Evolutionary conservation across 441 rosid species (phyloP).

Genomic region (Erodium moschatum): DNA sequence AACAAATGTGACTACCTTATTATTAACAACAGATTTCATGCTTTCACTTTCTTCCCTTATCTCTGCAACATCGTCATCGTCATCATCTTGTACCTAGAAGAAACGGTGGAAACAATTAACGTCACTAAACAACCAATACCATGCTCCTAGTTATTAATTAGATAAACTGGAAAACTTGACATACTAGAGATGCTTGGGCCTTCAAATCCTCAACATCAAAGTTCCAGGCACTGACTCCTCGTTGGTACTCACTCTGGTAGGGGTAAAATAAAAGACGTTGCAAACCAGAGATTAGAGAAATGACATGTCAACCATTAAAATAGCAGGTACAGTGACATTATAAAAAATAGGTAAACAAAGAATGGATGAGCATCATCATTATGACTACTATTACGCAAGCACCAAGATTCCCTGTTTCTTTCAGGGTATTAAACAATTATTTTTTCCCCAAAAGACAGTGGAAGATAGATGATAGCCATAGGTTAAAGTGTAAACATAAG

Average conservation of each 20-base stretch:
- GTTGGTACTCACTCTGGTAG: constrained; percentile 83
- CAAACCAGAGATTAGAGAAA: not conserved
- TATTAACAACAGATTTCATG: constrained; percentile 27
- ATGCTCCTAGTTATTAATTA: not conserved
- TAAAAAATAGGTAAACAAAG: too few species aligned
- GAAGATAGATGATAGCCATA: too few species aligned
- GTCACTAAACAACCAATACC: not conserved
- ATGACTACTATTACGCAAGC: too few species aligned
- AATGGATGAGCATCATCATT: too few species aligned
- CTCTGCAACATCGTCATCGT: constrained; percentile 43
- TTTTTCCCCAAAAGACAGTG: too few species aligned
- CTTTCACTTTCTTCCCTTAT: constrained; percentile 51
- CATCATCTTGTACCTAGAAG: constrained; percentile 54
- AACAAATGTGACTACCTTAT: constrained; percentile 31
- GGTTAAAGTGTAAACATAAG: too few species aligned
- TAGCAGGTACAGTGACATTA: not conserved
- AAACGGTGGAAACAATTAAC: constrained; percentile 15
- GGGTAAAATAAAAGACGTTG: constrained; percentile 12
- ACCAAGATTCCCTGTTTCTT: too few species aligned
- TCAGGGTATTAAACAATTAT: too few species aligned
- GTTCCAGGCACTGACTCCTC: constrained; percentile 99
- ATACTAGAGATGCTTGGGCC: constrained; percentile 40
- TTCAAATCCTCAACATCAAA: constrained; percentile 43
- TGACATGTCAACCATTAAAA: not conserved
- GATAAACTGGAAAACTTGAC: constrained; percentile 16